phyloP scores from a whole-genome alignment of 805 yeast genomes.

The Kluyveromyces aestuarii region DNA sequence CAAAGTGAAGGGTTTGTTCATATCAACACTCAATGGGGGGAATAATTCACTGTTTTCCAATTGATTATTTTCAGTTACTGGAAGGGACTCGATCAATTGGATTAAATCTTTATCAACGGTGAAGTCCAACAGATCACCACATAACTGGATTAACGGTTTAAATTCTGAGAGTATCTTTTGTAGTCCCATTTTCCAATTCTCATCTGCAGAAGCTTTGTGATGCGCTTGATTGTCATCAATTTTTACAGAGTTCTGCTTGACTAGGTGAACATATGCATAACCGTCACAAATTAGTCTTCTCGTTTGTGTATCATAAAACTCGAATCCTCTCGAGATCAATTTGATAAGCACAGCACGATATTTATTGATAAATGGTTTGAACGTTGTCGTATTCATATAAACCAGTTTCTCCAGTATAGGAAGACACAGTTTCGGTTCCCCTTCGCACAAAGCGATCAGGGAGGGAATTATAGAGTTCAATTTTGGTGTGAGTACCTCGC shows the following conservation, averaged over 20 bases:
- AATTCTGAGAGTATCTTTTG: slow-evolving; percentile 42
- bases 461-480: slow-evolving; percentile 51
- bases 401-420: slow-evolving; percentile 38
- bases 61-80: slow-evolving; percentile 13
- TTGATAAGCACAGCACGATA: slow-evolving; percentile 38
- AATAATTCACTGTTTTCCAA: slow-evolving; percentile 27
- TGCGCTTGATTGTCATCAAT: slow-evolving; percentile 22
- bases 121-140: slow-evolving; percentile 49
- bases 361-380: slow-evolving; percentile 67
- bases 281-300: slow-evolving; percentile 37
- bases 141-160: slow-evolving; percentile 46
- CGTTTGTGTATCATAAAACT: slow-evolving; percentile 32
- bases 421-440: slow-evolving; percentile 30
- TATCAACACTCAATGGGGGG: slow-evolving; percentile 47
- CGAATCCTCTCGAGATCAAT: slow-evolving; percentile 30
- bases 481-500: slow-evolving; percentile 78
- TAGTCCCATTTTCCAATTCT: slow-evolving; percentile 41
- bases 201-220: slow-evolving; percentile 31
- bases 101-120: slow-evolving; percentile 44
- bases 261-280: slow-evolving; percentile 47
- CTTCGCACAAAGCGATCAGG: slow-evolving; percentile 37
- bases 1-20: slow-evolving; percentile 45
- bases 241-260: slow-evolving; percentile 42
- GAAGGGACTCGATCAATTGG: slow-evolving; percentile 34
- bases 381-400: slow-evolving; percentile 61